Base-by-base conservation (phyloP, 257 asterid genomes). In the Fraxinus quadrangulata region DNA sequence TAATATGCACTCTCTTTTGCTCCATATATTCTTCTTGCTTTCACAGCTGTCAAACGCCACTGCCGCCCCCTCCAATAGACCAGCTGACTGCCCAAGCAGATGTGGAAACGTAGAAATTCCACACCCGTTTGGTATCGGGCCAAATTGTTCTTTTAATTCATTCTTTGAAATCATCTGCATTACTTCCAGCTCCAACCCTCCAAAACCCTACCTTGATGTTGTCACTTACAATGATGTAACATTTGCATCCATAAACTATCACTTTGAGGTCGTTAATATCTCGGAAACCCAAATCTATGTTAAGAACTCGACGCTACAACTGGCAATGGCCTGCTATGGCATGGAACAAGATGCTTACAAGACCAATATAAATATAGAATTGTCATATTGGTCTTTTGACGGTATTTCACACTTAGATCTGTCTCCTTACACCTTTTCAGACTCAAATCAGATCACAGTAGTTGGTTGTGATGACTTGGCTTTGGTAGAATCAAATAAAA, bases 381-480 rank as follows among this genome's bases (percentile, higher is more conserved):
- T 37, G 6, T 37, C 42, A 37, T 34, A 74, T 74, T 36, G n/a
- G n/a, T n/a, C n/a, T n/a, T n/a, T n/a, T n/a, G n/a, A n/a, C n/a
- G n/a, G n/a, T n/a, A n/a, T n/a, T n/a, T n/a, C n/a, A n/a, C n/a
- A n/a, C n/a, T n/a, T n/a, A n/a, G n/a, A n/a, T n/a, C n/a, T n/a
- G n/a, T n/a, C 42, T 37, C 42, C 11, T 3, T 37, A 37, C 4
- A 8, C 42, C 42, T 37, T 37, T 7, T 37, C 42, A 7, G 42
- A 37, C 42, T 37, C 42, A 37, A 37, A 37, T 37, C 42, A 8
- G 42, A 37, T 80, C 80, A 80, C 80, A 34, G 80, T 76, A 49
- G n/a, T 80, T 31, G 84, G 84, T 37, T 80, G 80, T 47, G 84
- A 71, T 14, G 84, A 80, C 24, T 16, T 77, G 34, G 37, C 75